A percentile compares a stretch with the other conserved stretches of the same genome.
phyloP scores from a whole-genome alignment of 805 yeast genomes.

The Torulaspora delbrueckii region DNA sequence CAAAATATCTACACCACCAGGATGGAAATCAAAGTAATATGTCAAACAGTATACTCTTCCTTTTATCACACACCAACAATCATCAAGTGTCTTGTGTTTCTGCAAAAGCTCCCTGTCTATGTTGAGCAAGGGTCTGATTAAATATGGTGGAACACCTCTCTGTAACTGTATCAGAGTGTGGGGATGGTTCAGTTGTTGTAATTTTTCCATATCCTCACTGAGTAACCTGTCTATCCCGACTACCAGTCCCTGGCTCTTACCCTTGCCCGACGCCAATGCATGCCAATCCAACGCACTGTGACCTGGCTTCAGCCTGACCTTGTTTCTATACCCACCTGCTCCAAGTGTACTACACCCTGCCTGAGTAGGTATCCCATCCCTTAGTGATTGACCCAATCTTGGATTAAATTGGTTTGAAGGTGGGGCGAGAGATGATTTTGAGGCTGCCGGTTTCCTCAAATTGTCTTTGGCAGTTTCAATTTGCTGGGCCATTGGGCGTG shows the following conservation, averaged over 20 bases:
- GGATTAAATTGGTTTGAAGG: constrained; percentile 4
- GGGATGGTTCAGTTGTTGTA: constrained; percentile 19
- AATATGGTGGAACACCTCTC: constrained; percentile 19
- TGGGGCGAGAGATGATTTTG: constrained; percentile 4
- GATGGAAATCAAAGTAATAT: constrained; percentile 78
- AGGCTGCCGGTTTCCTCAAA: constrained; percentile 2
- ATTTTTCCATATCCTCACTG: constrained; percentile 10
- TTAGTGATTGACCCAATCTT: not conserved
- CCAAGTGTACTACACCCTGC: constrained; percentile 22
- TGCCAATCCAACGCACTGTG: constrained; percentile 35
- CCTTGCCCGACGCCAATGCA: constrained; percentile 16
- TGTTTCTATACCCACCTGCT: constrained; percentile 26
- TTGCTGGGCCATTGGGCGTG: constrained; percentile 1
- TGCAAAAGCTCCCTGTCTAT: constrained; percentile 54
- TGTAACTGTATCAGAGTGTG: constrained; percentile 15
- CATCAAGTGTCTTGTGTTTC: constrained; percentile 53
- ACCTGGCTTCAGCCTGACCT: constrained; percentile 36
- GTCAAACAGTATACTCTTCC: constrained; percentile 86
- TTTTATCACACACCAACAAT: constrained; percentile 80
- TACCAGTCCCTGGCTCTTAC: constrained; percentile 18
- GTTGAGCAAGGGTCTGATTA: constrained; percentile 42
- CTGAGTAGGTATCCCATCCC: constrained; percentile 4
- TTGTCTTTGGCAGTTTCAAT: not conserved
- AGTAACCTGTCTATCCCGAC: constrained; percentile 19
- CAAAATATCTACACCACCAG: constrained; percentile 83